Conservation (phyloP, 2,329 filamentous ascomycete genomes). For the Trichophyton simii region DNA sequence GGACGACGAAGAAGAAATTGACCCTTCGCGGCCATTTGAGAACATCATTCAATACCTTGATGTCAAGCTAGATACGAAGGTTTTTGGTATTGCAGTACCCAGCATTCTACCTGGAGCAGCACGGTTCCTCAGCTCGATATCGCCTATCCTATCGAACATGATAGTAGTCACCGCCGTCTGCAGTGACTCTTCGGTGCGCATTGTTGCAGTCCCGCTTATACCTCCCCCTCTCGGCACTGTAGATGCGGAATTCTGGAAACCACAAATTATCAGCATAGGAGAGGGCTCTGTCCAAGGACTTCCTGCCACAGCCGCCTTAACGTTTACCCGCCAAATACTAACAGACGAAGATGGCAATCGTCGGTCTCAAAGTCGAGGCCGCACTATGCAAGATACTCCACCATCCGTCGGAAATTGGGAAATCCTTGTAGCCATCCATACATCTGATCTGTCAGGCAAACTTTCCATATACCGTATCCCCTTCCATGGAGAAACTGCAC, state of each 20-base stretch:
- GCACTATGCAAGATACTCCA: conserved; percentile 12
- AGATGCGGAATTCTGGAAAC: conserved; percentile 26
- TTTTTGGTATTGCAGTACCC: conserved; percentile 40
- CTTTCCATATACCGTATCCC: conserved; percentile 35
- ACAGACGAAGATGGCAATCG: conserved; percentile 19
- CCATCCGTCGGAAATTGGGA: conserved; percentile 25
- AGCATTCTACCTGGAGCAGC: conserved; percentile 32
- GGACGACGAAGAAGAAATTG: conserved; percentile 47
- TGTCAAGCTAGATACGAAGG: conserved; percentile 41
- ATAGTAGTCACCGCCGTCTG: conserved; percentile 45
- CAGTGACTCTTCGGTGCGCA: conserved; percentile 43
- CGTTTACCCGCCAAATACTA: conserved; percentile 37
- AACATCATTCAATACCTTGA: conserved; percentile 43
- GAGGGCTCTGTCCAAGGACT: conserved; percentile 38
- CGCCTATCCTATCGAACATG: conserved; percentile 36
- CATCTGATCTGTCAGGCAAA: conserved; percentile 32
- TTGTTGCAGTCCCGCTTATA: conserved; percentile 43
- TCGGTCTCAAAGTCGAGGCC: conserved; percentile 21
- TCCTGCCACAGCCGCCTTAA: conserved; percentile 40
- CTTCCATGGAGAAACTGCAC: conserved; percentile 19
- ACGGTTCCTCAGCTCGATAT: conserved; percentile 32
- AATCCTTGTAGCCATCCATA: conserved; percentile 36
- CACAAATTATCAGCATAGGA: conserved; percentile 38
- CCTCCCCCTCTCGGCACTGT: conserved; percentile 37
- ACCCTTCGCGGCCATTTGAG: conserved; percentile 43